A percentile compares a stretch with the other conserved stretches of the same genome.
Evolutionary conservation across 176 grass and related monocot species (phyloP).

Genomic region (Leersia perrieri): DNA sequence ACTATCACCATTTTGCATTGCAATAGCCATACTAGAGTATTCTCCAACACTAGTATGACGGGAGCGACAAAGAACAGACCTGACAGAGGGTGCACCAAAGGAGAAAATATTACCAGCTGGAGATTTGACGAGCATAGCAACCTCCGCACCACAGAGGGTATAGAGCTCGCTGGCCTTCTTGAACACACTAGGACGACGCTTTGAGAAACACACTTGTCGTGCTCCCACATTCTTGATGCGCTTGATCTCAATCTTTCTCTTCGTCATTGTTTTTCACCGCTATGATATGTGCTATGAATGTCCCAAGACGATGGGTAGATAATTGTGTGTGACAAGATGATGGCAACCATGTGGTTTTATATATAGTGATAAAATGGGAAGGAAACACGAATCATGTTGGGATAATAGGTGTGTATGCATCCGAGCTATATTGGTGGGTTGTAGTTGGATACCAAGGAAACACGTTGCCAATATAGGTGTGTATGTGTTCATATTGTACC

Average conservation of each 20-base stretch:
- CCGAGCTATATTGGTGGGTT: too few species aligned
- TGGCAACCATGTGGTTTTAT: neutral
- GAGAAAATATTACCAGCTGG: constrained; percentile 41
- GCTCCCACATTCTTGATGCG: neutral
- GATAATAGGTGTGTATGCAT: neutral
- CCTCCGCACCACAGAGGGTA: constrained; percentile 36
- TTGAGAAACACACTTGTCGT: constrained; percentile 39
- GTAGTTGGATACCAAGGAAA: neutral
- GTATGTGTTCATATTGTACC: neutral
- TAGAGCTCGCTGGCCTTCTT: constrained; percentile 51
- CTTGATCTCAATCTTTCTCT: constrained; percentile 27
- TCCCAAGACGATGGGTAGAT: neutral
- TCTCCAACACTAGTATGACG: neutral
- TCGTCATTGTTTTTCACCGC: constrained; percentile 20
- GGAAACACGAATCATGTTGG: neutral
- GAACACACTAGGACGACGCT: constrained; percentile 27
- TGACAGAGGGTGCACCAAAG: constrained; percentile 39
- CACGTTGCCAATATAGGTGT: neutral
- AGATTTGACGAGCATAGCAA: constrained; percentile 34
- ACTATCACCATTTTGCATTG: neutral
- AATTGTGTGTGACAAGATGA: neutral
- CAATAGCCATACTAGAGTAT: neutral
- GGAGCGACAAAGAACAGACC: constrained; percentile 13
- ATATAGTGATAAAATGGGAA: neutral
- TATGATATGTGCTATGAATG: neutral